A percentile compares a stretch with the other conserved stretches of the same genome.
Evolutionary conservation across 306 rosid genomes (phyloP).

Genomic region (Amphicarpaea edgeworthii): DNA sequence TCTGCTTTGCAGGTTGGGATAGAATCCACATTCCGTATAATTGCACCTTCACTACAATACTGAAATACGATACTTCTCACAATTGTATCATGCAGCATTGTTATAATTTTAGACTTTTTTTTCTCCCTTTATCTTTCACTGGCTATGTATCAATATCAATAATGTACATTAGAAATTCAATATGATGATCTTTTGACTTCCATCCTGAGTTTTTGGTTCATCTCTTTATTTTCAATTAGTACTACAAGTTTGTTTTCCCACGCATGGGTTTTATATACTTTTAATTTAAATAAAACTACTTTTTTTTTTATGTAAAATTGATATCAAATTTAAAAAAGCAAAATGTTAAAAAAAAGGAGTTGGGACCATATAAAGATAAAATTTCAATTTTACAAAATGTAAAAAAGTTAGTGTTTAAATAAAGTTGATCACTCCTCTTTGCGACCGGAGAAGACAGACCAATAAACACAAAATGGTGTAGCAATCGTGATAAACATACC

Average conservation of each 20-base stretch:
- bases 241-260: neutral
- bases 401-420: neutral
- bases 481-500: neutral
- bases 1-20: conserved; percentile 50
- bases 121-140: neutral
- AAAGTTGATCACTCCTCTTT: neutral
- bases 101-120: conserved; percentile 34
- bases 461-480: neutral
- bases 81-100: conserved; percentile 46
- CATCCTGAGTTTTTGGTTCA: conserved; percentile 1
- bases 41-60: conserved; percentile 44
- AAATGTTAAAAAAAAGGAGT: neutral
- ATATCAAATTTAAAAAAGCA: neutral
- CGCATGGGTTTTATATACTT: neutral
- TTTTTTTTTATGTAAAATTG: neutral
- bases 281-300: neutral
- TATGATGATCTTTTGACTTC: conserved; percentile 30
- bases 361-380: neutral
- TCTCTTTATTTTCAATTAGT: neutral
- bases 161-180: conserved; percentile 41
- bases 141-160: conserved; percentile 21
- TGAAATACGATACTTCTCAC: conserved; percentile 26
- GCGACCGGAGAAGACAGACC: neutral
- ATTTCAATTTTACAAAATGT: neutral
- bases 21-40: conserved; percentile 43